Evolutionary conservation across 768 basidiomycete genomes (phyloP), one percentile per base, ranked within the genome.

Genomic region (Hericium alpestre): DNA sequence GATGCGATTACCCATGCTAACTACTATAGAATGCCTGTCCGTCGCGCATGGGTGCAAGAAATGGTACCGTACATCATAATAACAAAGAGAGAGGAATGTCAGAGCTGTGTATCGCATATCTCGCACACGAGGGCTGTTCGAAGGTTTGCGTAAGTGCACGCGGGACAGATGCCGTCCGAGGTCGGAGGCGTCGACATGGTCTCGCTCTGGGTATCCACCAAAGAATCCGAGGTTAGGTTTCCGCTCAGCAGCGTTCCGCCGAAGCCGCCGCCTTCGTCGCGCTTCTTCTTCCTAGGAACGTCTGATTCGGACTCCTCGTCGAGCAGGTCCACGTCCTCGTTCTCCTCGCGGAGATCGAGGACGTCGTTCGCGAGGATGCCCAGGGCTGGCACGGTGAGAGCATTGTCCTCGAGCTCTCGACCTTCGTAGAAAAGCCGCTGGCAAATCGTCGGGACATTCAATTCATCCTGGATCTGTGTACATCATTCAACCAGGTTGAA

Each of bases 371-470:
- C 68, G 15, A 87, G 71, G 37, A 81, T 74, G 25, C 75, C 81
- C 32, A 87, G 71, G 0, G 82, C 81, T 6, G 72, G 78, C 56
- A 78, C 71, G 0, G 74, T 76, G 27, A 68, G 66, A 23, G 74
- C 57, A 64, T 80, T 88, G 66, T 88, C 84, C 3, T 78, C 72
- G 1, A 93, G 75, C 69, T 90, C 90, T 39, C 71, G 68, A 0
- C 76, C 79, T 40, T 76, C 72, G 65, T 82, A 76, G 64, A 80
- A 86, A 23, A 93, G 69, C 51, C 83, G 78, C 65, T 92, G 90
- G 58, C 79, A 85, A 56, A 91, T 87, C 10, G 85, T 84, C 38
- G 90, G 85, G 56, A 91, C 83, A 40, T 73, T 74, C 54, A 84
- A 71, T 47, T 77, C 74, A 27, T 80, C 77, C 49, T 85, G 81